These are phyloP conservation scores for Aspergillus taichungensis DNA, from an alignment of 495 filamentous ascomycete species.

Conservation along the genomic window DNA sequence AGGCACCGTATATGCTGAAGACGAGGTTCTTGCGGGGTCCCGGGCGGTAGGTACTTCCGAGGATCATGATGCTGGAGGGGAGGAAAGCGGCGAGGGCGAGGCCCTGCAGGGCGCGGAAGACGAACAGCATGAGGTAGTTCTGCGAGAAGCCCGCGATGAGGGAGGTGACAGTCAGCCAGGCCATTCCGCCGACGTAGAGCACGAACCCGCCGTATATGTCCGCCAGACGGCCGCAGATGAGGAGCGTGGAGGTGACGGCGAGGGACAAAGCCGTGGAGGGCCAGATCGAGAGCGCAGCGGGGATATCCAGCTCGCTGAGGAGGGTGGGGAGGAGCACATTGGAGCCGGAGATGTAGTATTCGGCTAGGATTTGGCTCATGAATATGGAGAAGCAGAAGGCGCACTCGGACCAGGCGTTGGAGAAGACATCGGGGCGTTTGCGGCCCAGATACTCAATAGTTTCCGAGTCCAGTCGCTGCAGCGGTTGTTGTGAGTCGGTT, in stretches of 20 bases:
- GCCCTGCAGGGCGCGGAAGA: constrained; percentile 70
- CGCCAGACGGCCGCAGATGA: constrained; percentile 67
- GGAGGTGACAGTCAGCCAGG: constrained; percentile 67
- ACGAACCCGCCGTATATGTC: constrained; percentile 72
- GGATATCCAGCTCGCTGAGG: constrained; percentile 53
- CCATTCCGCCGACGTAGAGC: constrained; percentile 56
- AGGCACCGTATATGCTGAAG: constrained; percentile 72
- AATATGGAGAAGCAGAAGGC: constrained; percentile 65
- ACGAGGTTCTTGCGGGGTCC: constrained; percentile 81
- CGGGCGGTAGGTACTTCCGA: constrained; percentile 73
- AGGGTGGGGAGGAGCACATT: constrained; percentile 72
- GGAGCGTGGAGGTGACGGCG: constrained; percentile 62
- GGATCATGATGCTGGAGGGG: constrained; percentile 67
- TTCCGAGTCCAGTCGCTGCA: constrained; percentile 1
- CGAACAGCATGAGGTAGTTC: constrained; percentile 63
- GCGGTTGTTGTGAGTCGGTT: neutral
- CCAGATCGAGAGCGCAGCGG: constrained; percentile 59
- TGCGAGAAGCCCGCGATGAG: constrained; percentile 64
- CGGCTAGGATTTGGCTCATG: constrained; percentile 63
- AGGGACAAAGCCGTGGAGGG: constrained; percentile 72
- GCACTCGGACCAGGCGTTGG: constrained; percentile 49
- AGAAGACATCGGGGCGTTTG: constrained; percentile 60
- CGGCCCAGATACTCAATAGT: constrained; percentile 59
- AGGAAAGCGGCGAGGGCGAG: constrained; percentile 71
- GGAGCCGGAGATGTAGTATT: constrained; percentile 84